Evolutionary conservation across 108 stramenopile species (phyloP).

Genomic region (Chaetoceros tenuissimus): DNA sequence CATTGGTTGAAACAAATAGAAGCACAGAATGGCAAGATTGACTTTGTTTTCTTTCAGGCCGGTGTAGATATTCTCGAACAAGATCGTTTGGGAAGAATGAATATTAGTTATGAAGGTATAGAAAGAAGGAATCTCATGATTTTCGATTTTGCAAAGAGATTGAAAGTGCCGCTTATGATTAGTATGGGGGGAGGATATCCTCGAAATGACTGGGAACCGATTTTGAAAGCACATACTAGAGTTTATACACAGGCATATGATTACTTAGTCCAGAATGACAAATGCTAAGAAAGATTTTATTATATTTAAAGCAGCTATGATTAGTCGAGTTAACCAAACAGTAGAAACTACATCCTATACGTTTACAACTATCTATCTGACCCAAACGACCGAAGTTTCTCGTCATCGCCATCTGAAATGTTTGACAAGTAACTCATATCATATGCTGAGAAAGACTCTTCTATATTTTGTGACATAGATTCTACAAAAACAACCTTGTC

Average conservation of each 20-base stretch:
- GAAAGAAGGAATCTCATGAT: constrained; percentile 55
- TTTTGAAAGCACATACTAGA: constrained; percentile 60
- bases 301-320: too few species aligned
- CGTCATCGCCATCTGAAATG: too few species aligned
- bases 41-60: constrained; percentile 79
- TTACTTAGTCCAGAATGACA: constrained; percentile 17
- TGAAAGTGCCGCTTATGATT: constrained; percentile 57
- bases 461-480: too few species aligned
- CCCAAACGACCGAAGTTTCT: too few species aligned
- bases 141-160: constrained; percentile 35
- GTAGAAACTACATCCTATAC: too few species aligned
- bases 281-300: too few species aligned
- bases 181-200: constrained; percentile 90
- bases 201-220: constrained; percentile 49
- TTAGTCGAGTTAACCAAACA: too few species aligned
- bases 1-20: constrained; percentile 61
- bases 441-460: too few species aligned
- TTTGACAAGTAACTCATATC: too few species aligned
- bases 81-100: constrained; percentile 73
- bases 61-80: constrained; percentile 75
- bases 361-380: too few species aligned
- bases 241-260: constrained; percentile 69
- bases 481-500: too few species aligned
- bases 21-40: constrained; percentile 28
- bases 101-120: constrained; percentile 44